Base-by-base conservation (phyloP, 331 rosid species). In the Prunus yedoensis region DNA sequence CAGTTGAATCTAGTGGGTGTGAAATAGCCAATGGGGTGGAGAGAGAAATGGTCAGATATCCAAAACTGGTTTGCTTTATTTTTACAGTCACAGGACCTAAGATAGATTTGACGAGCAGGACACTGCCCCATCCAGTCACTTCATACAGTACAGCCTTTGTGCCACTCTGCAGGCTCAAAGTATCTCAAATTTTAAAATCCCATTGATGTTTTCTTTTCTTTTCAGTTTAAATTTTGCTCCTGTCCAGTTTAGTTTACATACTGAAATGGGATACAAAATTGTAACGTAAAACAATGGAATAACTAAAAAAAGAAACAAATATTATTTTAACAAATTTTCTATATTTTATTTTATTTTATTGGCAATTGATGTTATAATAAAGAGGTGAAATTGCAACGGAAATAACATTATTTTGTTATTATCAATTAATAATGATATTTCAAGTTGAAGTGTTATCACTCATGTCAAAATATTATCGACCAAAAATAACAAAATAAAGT, bases 111-210 rank as follows among this genome's bases (percentile, higher is more conserved):
- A 88, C 79, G 80, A 82, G 84, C 83, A 83, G 90, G 85, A 75
- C 88, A 74, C 87, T 94, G 89, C 91, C 79, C 84, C 85, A 85
- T 83, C 85, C 88, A 75, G 93, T 94, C 96, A 92, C 87, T 84
- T 92, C 97, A 78, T 63, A 85, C 93, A 68, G 90, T 83, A 80
- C 89, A 59, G 43, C 77, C 69, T 87, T 84, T 83, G 90, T 79
- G 76, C 90, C 83, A 76, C 78, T 74, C 87, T 83, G 85, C 72
- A 45, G 79, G 50, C 73, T 28, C 70, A 56, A 27, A 47, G 58
- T 25, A 63, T 52, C 46, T 61, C 54, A 32, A 16, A 67, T 71
- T 76, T 80, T 65, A 73, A 46, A 73, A 66, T 74, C 68, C 47
- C 45, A 16, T 53, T 58, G 43, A 43, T 68, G 43, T 38, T 56